Percentiles rank a stretch among this genome's conserved stretches.
phyloP scores from a whole-genome alignment of 306 rosid species.

The Inga oerstediana region DNA sequence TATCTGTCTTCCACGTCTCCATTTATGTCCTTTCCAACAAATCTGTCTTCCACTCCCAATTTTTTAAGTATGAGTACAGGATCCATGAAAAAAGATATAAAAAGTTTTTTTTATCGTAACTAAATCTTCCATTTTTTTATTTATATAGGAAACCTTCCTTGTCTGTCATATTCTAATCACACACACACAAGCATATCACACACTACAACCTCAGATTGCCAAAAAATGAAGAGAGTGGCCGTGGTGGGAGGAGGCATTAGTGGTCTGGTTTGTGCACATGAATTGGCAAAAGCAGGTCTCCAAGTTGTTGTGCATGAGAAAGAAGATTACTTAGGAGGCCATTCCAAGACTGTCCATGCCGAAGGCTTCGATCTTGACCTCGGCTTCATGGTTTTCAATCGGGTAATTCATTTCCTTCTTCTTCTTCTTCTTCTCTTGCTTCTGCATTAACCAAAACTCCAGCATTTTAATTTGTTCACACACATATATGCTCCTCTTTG shows the following conservation, averaged over 20 bases:
- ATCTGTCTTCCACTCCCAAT: too few relatives aligned
- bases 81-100: too few relatives aligned
- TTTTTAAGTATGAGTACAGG: too few relatives aligned
- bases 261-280: constrained; percentile 67
- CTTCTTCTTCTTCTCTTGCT: too few relatives aligned
- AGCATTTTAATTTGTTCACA: background rate
- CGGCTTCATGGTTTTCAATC: constrained; percentile 89
- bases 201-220: background rate
- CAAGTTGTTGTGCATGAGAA: constrained; percentile 68
- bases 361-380: constrained; percentile 75
- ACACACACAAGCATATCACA: too few relatives aligned
- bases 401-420: constrained; percentile 40
- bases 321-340: constrained; percentile 74
- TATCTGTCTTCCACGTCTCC: background rate
- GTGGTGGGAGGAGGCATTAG: constrained; percentile 81
- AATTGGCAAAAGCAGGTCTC: constrained; percentile 50
- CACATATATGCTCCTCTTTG: too few relatives aligned
- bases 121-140: too few relatives aligned
- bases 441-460: background rate
- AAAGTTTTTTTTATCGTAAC: too few relatives aligned
- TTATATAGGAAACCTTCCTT: too few relatives aligned
- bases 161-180: background rate
- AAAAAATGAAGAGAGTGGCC: constrained; percentile 63
- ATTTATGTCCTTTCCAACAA: background rate
- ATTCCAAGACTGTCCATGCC: constrained; percentile 58